A percentile compares a stretch with the other conserved stretches of the same genome.
These are phyloP conservation scores for Fusarium pseudograminearum DNA, from an alignment of 2,329 filamentous ascomycete genomes.

Conservation along the genomic window DNA sequence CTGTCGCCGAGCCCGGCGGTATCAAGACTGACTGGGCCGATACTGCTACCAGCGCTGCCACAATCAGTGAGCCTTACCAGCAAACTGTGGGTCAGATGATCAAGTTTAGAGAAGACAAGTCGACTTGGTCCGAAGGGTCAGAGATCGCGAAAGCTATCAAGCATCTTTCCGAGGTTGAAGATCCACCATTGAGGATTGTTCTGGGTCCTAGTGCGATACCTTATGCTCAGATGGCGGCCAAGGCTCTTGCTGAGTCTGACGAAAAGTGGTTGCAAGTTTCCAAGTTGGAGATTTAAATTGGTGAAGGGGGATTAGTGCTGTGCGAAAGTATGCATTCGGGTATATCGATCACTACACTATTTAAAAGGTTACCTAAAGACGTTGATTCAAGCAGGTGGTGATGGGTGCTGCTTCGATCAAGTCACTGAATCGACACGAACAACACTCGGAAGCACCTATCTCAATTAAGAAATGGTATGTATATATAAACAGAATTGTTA, in stretches of 20 bases:
- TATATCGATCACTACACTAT: too few species aligned
- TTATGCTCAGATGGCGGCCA: slow-evolving; percentile 35
- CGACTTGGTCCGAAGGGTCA: slow-evolving; percentile 26
- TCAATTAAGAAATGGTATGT: background rate
- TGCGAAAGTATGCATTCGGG: too few species aligned
- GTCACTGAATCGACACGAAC: background rate
- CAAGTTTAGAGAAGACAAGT: background rate
- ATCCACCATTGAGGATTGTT: slow-evolving; percentile 51
- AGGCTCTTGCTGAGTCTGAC: slow-evolving; percentile 47
- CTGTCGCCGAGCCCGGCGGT: slow-evolving; percentile 56
- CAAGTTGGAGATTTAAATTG: slow-evolving; percentile 14
- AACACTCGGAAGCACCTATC: fast-evolving
- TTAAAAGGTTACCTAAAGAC: too few species aligned
- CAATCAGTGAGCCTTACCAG: slow-evolving; percentile 53
- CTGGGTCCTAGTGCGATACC: slow-evolving; percentile 48
- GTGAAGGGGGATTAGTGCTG: too few species aligned
- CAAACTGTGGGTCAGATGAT: slow-evolving; percentile 51
- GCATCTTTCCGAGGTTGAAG: slow-evolving; percentile 42
- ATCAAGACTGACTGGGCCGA: slow-evolving; percentile 57
- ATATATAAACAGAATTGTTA: background rate
- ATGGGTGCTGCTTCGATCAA: background rate
- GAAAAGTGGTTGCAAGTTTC: slow-evolving; percentile 48
- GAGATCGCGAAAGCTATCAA: slow-evolving; percentile 49
- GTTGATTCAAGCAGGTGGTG: too few species aligned
- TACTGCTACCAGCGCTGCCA: slow-evolving; percentile 43